A percentile compares a stretch with the other conserved stretches of the same genome.
Evolutionary conservation across 2,329 filamentous ascomycete species (phyloP).

Genomic region (Seiridium unicorne): DNA sequence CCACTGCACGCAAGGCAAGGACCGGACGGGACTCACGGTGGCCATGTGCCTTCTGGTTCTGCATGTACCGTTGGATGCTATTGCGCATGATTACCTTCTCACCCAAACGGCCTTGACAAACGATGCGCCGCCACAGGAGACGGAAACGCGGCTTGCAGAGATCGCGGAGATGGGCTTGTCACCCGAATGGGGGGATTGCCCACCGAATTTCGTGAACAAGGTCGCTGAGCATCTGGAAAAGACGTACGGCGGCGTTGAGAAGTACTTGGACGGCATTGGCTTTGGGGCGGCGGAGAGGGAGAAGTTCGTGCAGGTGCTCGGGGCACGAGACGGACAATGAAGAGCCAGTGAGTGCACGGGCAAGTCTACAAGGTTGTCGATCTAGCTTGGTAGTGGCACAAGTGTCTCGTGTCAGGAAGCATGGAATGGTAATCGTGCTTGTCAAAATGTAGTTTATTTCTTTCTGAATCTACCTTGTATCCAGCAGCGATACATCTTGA

Average conservation of each 20-base stretch:
- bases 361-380: background rate
- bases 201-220: slow-evolving; percentile 59
- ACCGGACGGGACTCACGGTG: slow-evolving; percentile 73
- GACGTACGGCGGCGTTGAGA: slow-evolving; percentile 63
- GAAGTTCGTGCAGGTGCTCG: slow-evolving; percentile 37
- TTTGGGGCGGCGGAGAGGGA: slow-evolving; percentile 44
- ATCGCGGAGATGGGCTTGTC: slow-evolving; percentile 69
- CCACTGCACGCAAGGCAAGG: slow-evolving; percentile 89
- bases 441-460: slow-evolving; percentile 38
- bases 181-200: slow-evolving; percentile 70
- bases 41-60: slow-evolving; percentile 67
- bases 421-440: background rate
- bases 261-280: slow-evolving; percentile 65
- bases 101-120: slow-evolving; percentile 56
- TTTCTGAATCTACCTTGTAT: slow-evolving; percentile 82
- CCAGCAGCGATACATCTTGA: slow-evolving; percentile 99
- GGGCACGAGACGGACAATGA: slow-evolving; percentile 29
- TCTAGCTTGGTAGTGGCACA: background rate
- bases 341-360: background rate
- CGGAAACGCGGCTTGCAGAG: slow-evolving; percentile 63
- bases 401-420: too few relatives aligned
- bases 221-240: slow-evolving; percentile 57
- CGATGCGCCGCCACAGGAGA: slow-evolving; percentile 38
- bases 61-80: slow-evolving; percentile 53
- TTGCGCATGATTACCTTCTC: slow-evolving; percentile 70